Conservation (phyloP, 177 flowering plant species). For the Tripterygium wilfordii region DNA sequence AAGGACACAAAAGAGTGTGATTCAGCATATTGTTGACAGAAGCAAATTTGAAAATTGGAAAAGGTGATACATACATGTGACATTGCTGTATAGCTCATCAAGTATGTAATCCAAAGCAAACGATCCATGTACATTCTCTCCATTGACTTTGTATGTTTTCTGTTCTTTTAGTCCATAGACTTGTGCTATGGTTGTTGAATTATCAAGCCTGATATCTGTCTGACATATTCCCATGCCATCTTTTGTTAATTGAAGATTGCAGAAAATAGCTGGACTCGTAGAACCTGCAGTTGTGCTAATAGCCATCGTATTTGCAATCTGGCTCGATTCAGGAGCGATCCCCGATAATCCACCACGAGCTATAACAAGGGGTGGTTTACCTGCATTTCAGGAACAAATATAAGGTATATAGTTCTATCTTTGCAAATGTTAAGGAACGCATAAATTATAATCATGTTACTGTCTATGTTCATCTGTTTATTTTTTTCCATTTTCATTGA, state of each 20-base stretch:
- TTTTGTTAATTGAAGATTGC: slow-evolving; percentile 76
- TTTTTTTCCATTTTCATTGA: too few relatives aligned
- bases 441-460: too few relatives aligned
- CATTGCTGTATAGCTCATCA: slow-evolving; percentile 30
- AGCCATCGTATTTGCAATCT: slow-evolving; percentile 38
- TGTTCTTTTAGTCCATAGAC: slow-evolving; percentile 33
- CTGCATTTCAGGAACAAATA: too few relatives aligned
- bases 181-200: slow-evolving; percentile 46
- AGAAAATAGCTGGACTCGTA: slow-evolving; percentile 37
- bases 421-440: too few relatives aligned
- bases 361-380: slow-evolving; percentile 51
- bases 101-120: slow-evolving; percentile 56
- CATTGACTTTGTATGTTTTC: slow-evolving; percentile 61
- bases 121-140: slow-evolving; percentile 54
- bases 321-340: slow-evolving; percentile 68
- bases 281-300: slow-evolving; percentile 10
- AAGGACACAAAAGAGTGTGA: neutral
- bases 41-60: neutral
- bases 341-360: slow-evolving; percentile 92
- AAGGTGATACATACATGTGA: slow-evolving; percentile 43
- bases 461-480: too few relatives aligned
- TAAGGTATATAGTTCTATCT: too few relatives aligned
- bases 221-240: slow-evolving; percentile 68
- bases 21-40: neutral
- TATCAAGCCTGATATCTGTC: slow-evolving; percentile 48